Evolutionary conservation across 805 yeast species (phyloP), one percentile per base, ranked within the genome.

Genomic region (Myxozyma monticola): DNA sequence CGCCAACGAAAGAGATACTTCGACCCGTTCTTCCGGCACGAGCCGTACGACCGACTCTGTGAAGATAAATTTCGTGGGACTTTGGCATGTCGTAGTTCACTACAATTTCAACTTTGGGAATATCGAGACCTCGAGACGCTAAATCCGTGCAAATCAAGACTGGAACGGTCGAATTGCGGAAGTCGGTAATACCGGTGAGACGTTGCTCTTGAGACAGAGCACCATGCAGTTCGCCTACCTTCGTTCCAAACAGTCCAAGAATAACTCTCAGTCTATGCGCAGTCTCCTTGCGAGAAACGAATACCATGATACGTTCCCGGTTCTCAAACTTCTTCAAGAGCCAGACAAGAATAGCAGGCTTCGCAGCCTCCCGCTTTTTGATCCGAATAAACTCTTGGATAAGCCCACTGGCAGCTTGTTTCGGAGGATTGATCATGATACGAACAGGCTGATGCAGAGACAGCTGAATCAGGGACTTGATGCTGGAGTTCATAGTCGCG

Each of bases 51-150:
- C 99, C 99, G 53, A 93, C 96, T 76, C 99, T 85, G 72, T 93
- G 99, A 63, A 93, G 75, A 68, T 93, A 93, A 33, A 91, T 79
- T 59, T 93, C 99, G 63, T 86, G 84, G 26, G 86, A 76, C 68
- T 88, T 87, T 43, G 99, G 99, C 95, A 93, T 88, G 65, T 93
- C 99, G 68, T 77, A 93, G 71, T 93, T 93, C 64, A 93, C 79
- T 40, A 93, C 99, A 52, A 85, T 82, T 68, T 90, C 98, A 67
- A 93, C 90, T 71, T 91, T 91, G 55, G 98, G 98, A 65, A 93
- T 93, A 85, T 93, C 99, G 66, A 93, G 78, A 77, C 99, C 99
- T 80, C 99, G 86, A 25, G 99, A 91, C 1, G 99, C 99, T 68
- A 93, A 78, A 77, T 93, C 99, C 0, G 99, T 93, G 83, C 98